Percentiles rank a stretch among this genome's conserved stretches.
phyloP scores from a whole-genome alignment of 305 asterid genomes.

The Fraxinus dipetala region DNA sequence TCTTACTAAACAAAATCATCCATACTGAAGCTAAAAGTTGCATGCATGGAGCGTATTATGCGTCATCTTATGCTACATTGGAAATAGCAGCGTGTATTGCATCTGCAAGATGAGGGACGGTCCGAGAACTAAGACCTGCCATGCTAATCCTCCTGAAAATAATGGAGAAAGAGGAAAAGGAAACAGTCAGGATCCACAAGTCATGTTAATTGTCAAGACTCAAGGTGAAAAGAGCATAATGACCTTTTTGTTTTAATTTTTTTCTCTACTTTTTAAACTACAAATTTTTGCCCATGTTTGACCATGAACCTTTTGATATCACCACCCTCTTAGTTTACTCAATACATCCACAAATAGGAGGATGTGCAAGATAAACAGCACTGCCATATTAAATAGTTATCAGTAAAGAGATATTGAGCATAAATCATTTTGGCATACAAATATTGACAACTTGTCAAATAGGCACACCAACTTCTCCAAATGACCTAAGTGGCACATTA shows the following conservation, averaged over 20 bases:
- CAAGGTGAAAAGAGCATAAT: background rate
- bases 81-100: slow-evolving; percentile 80
- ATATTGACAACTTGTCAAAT: background rate
- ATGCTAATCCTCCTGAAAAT: slow-evolving; percentile 74
- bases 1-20: slow-evolving; percentile 11
- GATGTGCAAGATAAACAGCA: background rate
- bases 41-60: background rate
- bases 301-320: background rate
- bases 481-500: background rate
- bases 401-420: background rate
- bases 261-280: background rate
- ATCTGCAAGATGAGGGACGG: slow-evolving; percentile 71
- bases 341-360: background rate
- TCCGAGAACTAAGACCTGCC: slow-evolving; percentile 80
- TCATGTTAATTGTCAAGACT: background rate
- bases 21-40: background rate
- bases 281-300: background rate
- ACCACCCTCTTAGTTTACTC: background rate
- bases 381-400: background rate
- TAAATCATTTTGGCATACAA: background rate
- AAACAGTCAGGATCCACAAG: background rate
- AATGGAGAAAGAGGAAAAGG: background rate
- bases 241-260: background rate
- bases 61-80: slow-evolving; percentile 28
- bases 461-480: background rate